Base-by-base conservation (phyloP, 345 rosid species). In the Boechera stricta region DNA sequence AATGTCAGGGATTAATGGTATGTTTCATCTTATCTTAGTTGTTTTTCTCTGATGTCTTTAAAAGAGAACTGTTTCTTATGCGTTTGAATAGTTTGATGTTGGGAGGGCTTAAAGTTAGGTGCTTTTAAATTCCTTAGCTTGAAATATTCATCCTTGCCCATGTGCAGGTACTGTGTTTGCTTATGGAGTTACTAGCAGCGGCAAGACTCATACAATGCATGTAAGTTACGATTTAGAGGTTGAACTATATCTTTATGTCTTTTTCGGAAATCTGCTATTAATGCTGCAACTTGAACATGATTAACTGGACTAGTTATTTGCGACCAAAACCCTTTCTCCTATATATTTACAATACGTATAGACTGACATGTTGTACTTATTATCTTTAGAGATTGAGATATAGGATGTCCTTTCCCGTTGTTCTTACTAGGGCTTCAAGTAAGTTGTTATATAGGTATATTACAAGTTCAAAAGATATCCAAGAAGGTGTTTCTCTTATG, bases 171-270 rank as follows among this genome's bases (percentile, higher is more conserved):
- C 97, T 26, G 94, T 94, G 45, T 94, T 94, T 90, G 98, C 98
- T 16, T 94, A 94, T 89, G 97, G 98, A 72, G 98, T 91, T 77
- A 91, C 98, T 59, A 93, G 98, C 58, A 93, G 97, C 66, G 97
- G 98, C 75, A 93, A 93, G 86, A 93, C 97, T 79, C 98, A 91
- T 72, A 93, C 98, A 53, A 93, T 93, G 98, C 98, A 93, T 73
- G 95, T 91, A 89, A 88, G 98, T 87, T 62, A 48, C 54, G 68
- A 33, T 66, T 49, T 52, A 5, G 42, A 65, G 47, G 47, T 31
- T 56, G 61, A 36, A 31, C 35, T 10, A 44, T 62, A 63, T 62
- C 32, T 44, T 35, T 18, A 10, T 61, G 36, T 49, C 41, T 56
- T 10, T 42, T 42, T 12, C 9, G 9, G 52, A 5, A 47, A 6